Evolutionary conservation across 139 green algal species (phyloP), one percentile per base, ranked within the genome.

Genomic region (Coelastrella sp.): DNA sequence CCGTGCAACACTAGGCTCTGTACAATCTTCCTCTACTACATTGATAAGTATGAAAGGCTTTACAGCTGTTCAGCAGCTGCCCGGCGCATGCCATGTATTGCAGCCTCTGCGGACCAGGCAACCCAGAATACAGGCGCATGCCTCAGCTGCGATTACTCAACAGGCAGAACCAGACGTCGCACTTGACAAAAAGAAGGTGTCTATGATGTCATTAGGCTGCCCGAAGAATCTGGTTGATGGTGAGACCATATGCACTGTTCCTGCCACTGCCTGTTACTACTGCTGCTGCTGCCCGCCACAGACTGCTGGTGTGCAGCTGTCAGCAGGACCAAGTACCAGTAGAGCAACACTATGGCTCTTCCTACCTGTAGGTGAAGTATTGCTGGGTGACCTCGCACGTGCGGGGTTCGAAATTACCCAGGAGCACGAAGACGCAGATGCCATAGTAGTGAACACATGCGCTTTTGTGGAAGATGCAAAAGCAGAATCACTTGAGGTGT

Each of bases 391-490:
- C 79, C 83, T 98, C 27, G 37, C 86, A 21, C 82, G 90, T 8
- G 76, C 81, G 6, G 96, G 95, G 30, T 98, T 97, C 78, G 37
- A 92, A 6, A 75, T 86, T 43, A 88, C 77, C 2, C 84, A 93
- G 9, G 92, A 96, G 6, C 88, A 94, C 63, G 90, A 91, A 43
- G 83, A 93, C 3, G 88, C 93, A 0, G 96, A 98, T 69, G 94
- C 93, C 25, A 94, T 98, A 60, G 89, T 98, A 4, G 67, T 98
- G 50, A 98, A 98, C 89, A 98, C 96, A 0, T 98, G 95, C 66
- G 92, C 81, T 11, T 98, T 98, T 90, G 94, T 98, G 53, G 95
- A 98, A 27, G 93, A 98, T 77, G 95, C 95, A 13, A 98, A 98
- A 87, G 88, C 89, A 30, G 95, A 98, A 87, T 95, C 88, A 1